Evolutionary conservation across 139 green algal genomes (phyloP), one percentile per base, ranked within the genome.

Genomic region (Chlorella sp.): DNA sequence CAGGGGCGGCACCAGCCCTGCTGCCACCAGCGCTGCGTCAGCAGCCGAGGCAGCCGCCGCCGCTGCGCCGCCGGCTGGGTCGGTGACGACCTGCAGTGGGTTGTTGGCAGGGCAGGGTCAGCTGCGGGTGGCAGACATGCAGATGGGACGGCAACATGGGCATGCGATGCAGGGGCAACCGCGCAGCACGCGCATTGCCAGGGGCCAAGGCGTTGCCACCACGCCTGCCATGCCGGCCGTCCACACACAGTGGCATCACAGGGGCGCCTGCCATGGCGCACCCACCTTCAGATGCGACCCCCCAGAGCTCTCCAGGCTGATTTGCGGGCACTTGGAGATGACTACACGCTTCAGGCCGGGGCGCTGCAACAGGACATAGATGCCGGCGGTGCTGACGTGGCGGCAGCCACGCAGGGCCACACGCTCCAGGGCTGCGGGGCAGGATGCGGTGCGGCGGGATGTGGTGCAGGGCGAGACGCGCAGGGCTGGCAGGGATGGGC

Each of bases 261-360:
- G n/a, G n/a, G n/a, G n/a, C n/a, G n/a, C n/a, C n/a, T n/a, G n/a
- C n/a, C n/a, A n/a, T n/a, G n/a, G n/a, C n/a, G n/a, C 16, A 13
- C 40, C 6, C n/a, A 81, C 75, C n/a, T n/a, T 58, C 2, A 83
- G 40, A 28, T 83, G 22, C 1, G 26, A 6, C 24, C 54, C 58
- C 6, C 41, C 79, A 75, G 41, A 84, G 79, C 40, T 40, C 79
- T 84, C 79, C 65, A 84, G 79, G 5, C 43, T 76, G 79, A 84
- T 48, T 19, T 76, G 64, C 0, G 79, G 79, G 44, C 79, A 84
- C 79, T 76, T 76, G 44, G 34, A 60, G 65, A 84, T 76, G n/a
- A 84, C 65, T 44, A 84, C 79, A 3, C 79, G 79, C 79, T 84
- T 76, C 20, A 84, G 79, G 16, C 64, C 79, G 11, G 44, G 79